Conservation (phyloP, 1,139 yeast species). For the Trichomonascaceae sp. region DNA sequence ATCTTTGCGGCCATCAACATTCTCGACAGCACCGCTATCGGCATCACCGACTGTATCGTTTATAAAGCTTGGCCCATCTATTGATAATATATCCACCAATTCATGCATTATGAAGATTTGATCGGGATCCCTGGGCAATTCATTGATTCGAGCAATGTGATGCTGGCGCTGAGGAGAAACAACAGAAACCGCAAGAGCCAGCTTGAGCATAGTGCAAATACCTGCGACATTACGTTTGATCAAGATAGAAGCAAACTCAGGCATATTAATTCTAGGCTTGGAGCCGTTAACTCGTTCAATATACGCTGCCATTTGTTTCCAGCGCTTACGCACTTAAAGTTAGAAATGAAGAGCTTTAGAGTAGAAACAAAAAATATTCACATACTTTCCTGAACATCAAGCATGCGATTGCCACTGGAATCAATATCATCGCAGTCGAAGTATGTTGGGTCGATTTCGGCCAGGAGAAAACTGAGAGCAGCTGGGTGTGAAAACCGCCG, state of each 20-base stretch:
- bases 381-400: not conserved
- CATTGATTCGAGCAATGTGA: slow-evolving; percentile 15
- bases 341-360: not conserved
- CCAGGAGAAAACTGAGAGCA: not conserved
- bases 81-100: not conserved
- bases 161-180: slow-evolving; percentile 13
- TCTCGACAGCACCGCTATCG: not conserved
- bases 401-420: not conserved
- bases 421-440: not conserved
- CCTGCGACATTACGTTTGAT: slow-evolving; percentile 10
- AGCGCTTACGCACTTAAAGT: not conserved
- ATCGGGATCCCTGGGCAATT: slow-evolving; percentile 2
- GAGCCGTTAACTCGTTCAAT: not conserved
- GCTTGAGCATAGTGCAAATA: slow-evolving; percentile 12
- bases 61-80: not conserved
- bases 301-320: slow-evolving; percentile 1
- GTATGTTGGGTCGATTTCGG: not conserved
- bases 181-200: slow-evolving; percentile 14
- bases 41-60: too few relatives aligned
- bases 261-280: slow-evolving; percentile 5
- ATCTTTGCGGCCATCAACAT: too few relatives aligned
- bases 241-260: slow-evolving; percentile 11
- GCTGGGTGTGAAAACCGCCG: not conserved
- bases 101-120: not conserved
- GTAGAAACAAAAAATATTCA: not conserved